phyloP scores from a whole-genome alignment of 2,329 filamentous ascomycete genomes.

The Colletotrichum caudatum region DNA sequence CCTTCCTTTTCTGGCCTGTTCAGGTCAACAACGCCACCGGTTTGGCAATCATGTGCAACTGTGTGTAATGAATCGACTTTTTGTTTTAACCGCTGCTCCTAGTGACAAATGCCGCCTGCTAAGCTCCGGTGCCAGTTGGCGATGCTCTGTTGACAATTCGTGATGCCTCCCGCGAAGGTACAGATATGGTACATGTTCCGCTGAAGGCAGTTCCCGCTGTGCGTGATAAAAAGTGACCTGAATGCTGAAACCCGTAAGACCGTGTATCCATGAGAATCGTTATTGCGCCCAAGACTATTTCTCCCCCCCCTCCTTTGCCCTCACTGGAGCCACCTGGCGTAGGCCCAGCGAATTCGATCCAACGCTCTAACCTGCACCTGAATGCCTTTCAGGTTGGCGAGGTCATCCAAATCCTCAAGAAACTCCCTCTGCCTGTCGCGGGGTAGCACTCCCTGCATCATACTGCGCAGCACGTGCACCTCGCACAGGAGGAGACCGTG shows the following conservation, averaged over 20 bases:
- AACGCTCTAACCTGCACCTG: slow-evolving; percentile 82
- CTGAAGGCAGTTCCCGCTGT: slow-evolving; percentile 34
- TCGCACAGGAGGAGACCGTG: slow-evolving; percentile 92
- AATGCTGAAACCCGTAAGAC: slow-evolving; percentile 37
- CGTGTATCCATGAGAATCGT: slow-evolving; percentile 39
- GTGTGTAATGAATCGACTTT: slow-evolving; percentile 30
- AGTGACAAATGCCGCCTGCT: slow-evolving; percentile 40
- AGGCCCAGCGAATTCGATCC: slow-evolving; percentile 90
- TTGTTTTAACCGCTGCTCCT: slow-evolving; percentile 29
- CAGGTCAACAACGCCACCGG: neutral
- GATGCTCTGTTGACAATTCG: slow-evolving; percentile 40
- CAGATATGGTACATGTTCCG: slow-evolving; percentile 28
- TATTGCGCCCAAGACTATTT: slow-evolving; percentile 25
- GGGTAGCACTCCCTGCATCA: slow-evolving; percentile 76
- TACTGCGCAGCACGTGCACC: slow-evolving; percentile 82
- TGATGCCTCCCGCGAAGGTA: slow-evolving; percentile 32
- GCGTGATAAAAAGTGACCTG: slow-evolving; percentile 31
- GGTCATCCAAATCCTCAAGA: slow-evolving; percentile 85
- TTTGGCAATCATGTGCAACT: slow-evolving; percentile 8
- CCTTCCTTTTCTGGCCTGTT: neutral
- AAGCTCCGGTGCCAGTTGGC: slow-evolving; percentile 37
- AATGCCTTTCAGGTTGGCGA: slow-evolving; percentile 85
- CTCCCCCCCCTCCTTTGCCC: neutral
- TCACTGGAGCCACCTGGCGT: slow-evolving; percentile 77
- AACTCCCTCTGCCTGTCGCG: slow-evolving; percentile 85